Percentiles rank a stretch among this genome's conserved stretches.
These are phyloP conservation scores for Hyaloperonospora brassicae DNA, from an alignment of 352 stramenopile genomes.

Conservation along the genomic window DNA sequence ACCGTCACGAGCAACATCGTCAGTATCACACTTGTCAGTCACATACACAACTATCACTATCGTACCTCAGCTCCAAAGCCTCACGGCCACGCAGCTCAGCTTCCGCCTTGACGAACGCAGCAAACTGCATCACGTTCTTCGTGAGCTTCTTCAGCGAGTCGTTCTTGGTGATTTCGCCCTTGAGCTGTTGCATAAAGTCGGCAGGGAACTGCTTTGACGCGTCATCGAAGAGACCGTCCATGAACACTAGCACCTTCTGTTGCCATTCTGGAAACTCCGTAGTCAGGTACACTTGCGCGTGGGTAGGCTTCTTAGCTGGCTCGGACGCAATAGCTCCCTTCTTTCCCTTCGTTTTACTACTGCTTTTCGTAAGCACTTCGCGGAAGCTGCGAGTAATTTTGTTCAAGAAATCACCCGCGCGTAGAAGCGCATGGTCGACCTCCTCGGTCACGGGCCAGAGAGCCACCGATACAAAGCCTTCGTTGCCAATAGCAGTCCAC, in stretches of 20 bases:
- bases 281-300: slow-evolving; percentile 83
- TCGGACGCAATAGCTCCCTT: slow-evolving; percentile 52
- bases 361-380: slow-evolving; percentile 68
- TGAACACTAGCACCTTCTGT: slow-evolving; percentile 79
- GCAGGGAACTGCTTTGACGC: slow-evolving; percentile 58
- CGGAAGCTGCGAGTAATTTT: slow-evolving; percentile 90
- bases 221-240: slow-evolving; percentile 58
- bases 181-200: slow-evolving; percentile 86
- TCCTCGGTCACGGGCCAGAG: slow-evolving; percentile 79
- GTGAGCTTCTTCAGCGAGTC: slow-evolving; percentile 83
- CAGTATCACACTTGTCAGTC: slow-evolving; percentile 6
- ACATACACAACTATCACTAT: slow-evolving; percentile 1
- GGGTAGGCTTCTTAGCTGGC: slow-evolving; percentile 80
- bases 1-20: slow-evolving; percentile 10
- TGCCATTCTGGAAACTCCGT: slow-evolving; percentile 81
- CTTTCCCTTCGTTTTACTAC: slow-evolving; percentile 86
- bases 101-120: slow-evolving; percentile 92
- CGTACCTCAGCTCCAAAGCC: slow-evolving; percentile 87
- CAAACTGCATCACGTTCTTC: slow-evolving; percentile 97
- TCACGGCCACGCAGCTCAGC: slow-evolving; percentile 87
- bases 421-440: slow-evolving; percentile 89
- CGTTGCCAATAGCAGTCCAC: slow-evolving; percentile 89
- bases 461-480: slow-evolving; percentile 86
- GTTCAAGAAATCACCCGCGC: slow-evolving; percentile 90
- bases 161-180: slow-evolving; percentile 60